These are phyloP conservation scores for Beta vulgaris DNA, from an alignment of 148 eudicot species.

Conservation along the genomic window DNA sequence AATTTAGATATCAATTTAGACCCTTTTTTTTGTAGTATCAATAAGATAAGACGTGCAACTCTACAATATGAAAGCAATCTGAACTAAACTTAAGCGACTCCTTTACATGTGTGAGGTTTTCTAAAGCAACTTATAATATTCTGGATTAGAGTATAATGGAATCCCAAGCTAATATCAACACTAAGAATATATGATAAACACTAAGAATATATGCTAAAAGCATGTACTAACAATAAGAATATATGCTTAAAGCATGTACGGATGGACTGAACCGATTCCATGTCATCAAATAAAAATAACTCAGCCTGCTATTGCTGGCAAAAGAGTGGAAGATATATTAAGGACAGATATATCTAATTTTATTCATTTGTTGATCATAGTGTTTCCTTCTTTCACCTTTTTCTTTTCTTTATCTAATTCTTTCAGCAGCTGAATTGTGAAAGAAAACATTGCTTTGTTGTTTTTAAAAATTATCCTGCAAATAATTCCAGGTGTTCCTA, in stretches of 20 bases:
- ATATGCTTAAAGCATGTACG: background rate
- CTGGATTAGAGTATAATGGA: background rate
- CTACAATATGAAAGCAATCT: background rate
- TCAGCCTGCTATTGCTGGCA: background rate
- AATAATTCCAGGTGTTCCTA: no score
- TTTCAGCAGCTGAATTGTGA: background rate
- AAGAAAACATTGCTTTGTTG: background rate
- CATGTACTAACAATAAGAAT: background rate
- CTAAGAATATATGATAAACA: background rate
- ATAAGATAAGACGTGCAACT: background rate
- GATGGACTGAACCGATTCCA: background rate
- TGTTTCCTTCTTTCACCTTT: background rate
- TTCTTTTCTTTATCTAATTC: no score
- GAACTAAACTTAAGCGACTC: background rate
- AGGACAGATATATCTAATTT: background rate
- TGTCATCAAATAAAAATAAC: background rate
- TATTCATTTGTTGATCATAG: background rate
- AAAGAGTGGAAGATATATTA: background rate
- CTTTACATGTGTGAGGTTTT: background rate
- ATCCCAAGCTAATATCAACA: background rate
- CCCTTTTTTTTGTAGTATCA: background rate
- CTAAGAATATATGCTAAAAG: background rate
- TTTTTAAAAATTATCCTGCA: background rate
- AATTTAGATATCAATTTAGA: background rate
- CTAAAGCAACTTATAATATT: background rate